Conservation (phyloP, 352 stramenopile genomes). For the Pythium vanterpoolii region DNA sequence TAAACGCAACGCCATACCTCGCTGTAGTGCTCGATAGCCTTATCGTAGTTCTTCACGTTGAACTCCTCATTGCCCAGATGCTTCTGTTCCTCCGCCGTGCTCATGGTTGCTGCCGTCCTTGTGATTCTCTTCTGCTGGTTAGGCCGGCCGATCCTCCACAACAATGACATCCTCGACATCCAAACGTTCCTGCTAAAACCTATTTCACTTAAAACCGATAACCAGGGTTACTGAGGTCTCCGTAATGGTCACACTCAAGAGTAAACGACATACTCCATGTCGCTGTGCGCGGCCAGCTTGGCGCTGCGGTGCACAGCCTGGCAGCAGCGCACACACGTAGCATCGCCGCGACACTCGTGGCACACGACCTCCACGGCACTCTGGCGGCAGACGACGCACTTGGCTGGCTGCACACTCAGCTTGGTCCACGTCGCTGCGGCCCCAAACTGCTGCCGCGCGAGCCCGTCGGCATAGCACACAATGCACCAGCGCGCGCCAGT, state of each 20-base stretch:
- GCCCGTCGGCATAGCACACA: slow-evolving; percentile 47
- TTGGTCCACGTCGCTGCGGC: slow-evolving; percentile 43
- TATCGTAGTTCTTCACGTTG: slow-evolving; percentile 83
- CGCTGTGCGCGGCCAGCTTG: slow-evolving; percentile 26
- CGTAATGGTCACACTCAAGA: neutral
- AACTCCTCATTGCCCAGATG: slow-evolving; percentile 81
- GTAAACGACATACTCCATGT: slow-evolving; percentile 32
- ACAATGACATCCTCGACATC: neutral
- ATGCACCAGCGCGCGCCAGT: slow-evolving; percentile 53
- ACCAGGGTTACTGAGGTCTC: neutral
- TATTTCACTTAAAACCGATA: slow-evolving; percentile 1
- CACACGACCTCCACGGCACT: slow-evolving; percentile 42
- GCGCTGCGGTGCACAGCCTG: slow-evolving; percentile 38
- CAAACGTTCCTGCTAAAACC: neutral
- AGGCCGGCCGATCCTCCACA: slow-evolving; percentile 7
- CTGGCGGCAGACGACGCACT: slow-evolving; percentile 59
- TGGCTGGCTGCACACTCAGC: slow-evolving; percentile 48
- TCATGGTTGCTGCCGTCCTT: slow-evolving; percentile 8
- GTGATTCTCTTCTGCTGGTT: no score
- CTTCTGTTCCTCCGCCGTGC: slow-evolving; percentile 25
- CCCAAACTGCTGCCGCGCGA: slow-evolving; percentile 12
- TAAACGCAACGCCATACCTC: slow-evolving; percentile 32
- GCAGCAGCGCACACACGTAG: slow-evolving; percentile 49
- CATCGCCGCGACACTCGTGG: slow-evolving; percentile 48
- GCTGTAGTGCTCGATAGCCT: slow-evolving; percentile 74